phyloP scores from a whole-genome alignment of 2,329 filamentous ascomycete genomes.

The Neopestalotiopsis clavispora region DNA sequence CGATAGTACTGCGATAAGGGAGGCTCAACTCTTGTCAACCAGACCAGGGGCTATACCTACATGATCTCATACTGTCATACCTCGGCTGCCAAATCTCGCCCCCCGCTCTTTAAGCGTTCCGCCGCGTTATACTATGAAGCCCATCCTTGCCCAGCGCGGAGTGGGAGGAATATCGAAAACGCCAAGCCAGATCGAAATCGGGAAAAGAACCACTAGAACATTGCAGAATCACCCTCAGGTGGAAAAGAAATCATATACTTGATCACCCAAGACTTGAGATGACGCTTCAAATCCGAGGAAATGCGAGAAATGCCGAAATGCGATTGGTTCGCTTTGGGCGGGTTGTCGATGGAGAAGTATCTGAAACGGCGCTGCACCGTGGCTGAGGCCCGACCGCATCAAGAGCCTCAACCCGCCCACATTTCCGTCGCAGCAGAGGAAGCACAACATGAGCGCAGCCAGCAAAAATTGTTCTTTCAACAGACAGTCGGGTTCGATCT shows the following conservation, averaged over 20 bases:
- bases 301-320: background rate
- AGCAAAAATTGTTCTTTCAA: background rate
- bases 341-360: background rate
- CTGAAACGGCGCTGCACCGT: constrained; percentile 3
- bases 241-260: background rate
- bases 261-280: background rate
- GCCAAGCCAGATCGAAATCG: background rate
- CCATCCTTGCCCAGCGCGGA: background rate
- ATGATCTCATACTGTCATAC: background rate
- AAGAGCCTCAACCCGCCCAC: background rate
- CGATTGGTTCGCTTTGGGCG: constrained; percentile 4
- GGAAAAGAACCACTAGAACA: background rate
- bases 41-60: no score
- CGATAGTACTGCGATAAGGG: background rate
- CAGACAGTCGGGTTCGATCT: background rate
- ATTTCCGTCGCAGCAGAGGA: background rate
- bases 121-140: no score
- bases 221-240: background rate
- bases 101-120: constrained; percentile 1
- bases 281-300: background rate
- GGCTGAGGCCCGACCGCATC: background rate
- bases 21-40: background rate
- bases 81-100: background rate
- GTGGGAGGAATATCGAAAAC: background rate
- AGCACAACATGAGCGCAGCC: background rate